Conservation (phyloP, 2,329 filamentous ascomycete genomes). For the Parasarocladium wereldwijsianum region DNA sequence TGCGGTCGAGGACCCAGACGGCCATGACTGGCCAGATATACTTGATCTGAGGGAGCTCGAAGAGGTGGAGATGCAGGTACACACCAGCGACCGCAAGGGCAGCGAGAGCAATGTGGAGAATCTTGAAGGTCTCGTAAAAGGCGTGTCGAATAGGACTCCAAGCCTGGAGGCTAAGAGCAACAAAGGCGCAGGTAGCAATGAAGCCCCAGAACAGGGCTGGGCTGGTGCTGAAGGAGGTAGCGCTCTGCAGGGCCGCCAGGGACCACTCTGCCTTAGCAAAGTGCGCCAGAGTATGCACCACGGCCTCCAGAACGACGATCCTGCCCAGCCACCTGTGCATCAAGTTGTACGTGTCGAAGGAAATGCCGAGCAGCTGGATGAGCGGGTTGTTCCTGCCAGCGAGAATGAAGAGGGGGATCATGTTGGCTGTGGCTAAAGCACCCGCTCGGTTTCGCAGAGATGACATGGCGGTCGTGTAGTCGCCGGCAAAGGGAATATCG, state of each 20-base stretch:
- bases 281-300: constrained; percentile 51
- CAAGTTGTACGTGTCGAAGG: constrained; percentile 72
- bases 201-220: constrained; percentile 46
- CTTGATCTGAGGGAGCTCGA: constrained; percentile 37
- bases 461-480: constrained; percentile 26
- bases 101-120: constrained; percentile 53
- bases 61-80: constrained; percentile 50
- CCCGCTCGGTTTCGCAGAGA: constrained; percentile 55
- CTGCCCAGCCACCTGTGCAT: constrained; percentile 70
- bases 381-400: constrained; percentile 67
- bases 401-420: constrained; percentile 61
- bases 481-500: constrained; percentile 42
- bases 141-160: constrained; percentile 59
- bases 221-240: constrained; percentile 16
- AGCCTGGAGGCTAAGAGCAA: constrained; percentile 52
- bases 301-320: constrained; percentile 54
- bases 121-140: constrained; percentile 66
- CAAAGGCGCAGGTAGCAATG: constrained; percentile 43
- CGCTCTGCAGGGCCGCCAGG: constrained; percentile 6
- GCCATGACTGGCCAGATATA: constrained; percentile 47
- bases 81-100: constrained; percentile 44
- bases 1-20: constrained; percentile 55
- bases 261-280: constrained; percentile 38
- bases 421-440: constrained; percentile 57
- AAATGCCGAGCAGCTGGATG: constrained; percentile 55